Base-by-base conservation (phyloP, 176 grass and related monocot species). In the Sorghum bicolor region DNA sequence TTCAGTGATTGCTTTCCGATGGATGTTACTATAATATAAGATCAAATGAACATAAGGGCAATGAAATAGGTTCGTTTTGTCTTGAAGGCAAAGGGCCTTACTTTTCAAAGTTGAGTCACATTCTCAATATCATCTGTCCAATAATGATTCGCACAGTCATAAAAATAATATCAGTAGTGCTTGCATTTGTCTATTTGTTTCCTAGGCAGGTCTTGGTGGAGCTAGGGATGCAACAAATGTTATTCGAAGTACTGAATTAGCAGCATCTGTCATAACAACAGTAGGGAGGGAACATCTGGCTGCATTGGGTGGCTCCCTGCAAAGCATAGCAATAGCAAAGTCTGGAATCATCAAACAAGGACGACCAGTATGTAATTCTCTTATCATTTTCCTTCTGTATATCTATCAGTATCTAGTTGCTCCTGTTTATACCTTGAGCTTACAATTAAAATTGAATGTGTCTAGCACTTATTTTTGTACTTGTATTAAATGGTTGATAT, bases 221-320 rank as follows among this genome's bases (percentile, higher is more conserved):
- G 96, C 96, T 72, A 98, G 96, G 84, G 96, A 98, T 81, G 96
- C 96, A 64, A 98, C 96, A 83, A 98, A 98, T 85, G 87, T 93
- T 34, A 92, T 98, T 85, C 82, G 78, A 55, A 95, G 67, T 77
- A 90, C 64, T 85, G 91, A 98, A 87, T 67, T 98, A 75, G 85
- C 87, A 86, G 81, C 82, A 79, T 91, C 96, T 65, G 79, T 98
- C 76, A 95, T 95, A 92, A 95, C 93, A 70, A 92, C 93, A 50
- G 71, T 95, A 80, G 96, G 93, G 24, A 86, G 88, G 70, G 96
- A 98, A 76, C 96, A 98, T 86, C 88, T 95, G 73, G 91, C 79
- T 80, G 96, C 96, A 79, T 88, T 98, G 83, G 96, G 96, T 80
- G 93, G 93, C 72, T 95, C 96, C 40, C 76, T 95, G 37, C 87